These are phyloP conservation scores for Castanea crenata DNA, from an alignment of 306 rosid species.

Conservation along the genomic window DNA sequence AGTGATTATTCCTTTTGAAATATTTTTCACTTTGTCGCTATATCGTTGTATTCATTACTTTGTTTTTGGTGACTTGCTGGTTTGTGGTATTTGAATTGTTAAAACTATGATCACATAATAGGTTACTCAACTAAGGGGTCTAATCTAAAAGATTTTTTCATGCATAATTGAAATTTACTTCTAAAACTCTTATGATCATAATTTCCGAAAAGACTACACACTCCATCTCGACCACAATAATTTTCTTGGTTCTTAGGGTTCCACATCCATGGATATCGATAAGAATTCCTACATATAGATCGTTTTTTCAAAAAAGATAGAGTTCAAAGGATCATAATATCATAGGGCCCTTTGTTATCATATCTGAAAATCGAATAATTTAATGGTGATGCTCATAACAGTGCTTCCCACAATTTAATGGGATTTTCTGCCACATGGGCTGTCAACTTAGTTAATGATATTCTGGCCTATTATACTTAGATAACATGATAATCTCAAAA, in stretches of 20 bases:
- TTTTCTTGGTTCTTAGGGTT: conserved; percentile 8
- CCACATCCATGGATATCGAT: not conserved
- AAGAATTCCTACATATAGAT: not conserved
- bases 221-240: not conserved
- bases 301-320: not conserved
- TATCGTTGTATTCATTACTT: too few species aligned
- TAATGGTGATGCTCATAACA: conserved; percentile 14
- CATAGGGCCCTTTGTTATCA: not conserved
- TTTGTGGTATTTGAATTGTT: too few species aligned
- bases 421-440: conserved; percentile 3
- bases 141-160: too few species aligned
- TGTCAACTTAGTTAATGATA: not conserved
- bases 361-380: not conserved
- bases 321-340: conserved; percentile 5
- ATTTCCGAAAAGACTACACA: too few species aligned
- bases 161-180: too few species aligned
- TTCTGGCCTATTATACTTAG: not conserved
- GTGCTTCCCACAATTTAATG: conserved; percentile 32
- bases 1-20: too few species aligned
- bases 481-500: too few species aligned
- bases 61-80: too few species aligned
- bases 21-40: too few species aligned
- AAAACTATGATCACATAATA: too few species aligned
- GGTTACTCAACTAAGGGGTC: too few species aligned
- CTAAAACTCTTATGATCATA: too few species aligned